Conservation (phyloP, 2,329 filamentous ascomycete species). For the Bipolaris sorokiniana region DNA sequence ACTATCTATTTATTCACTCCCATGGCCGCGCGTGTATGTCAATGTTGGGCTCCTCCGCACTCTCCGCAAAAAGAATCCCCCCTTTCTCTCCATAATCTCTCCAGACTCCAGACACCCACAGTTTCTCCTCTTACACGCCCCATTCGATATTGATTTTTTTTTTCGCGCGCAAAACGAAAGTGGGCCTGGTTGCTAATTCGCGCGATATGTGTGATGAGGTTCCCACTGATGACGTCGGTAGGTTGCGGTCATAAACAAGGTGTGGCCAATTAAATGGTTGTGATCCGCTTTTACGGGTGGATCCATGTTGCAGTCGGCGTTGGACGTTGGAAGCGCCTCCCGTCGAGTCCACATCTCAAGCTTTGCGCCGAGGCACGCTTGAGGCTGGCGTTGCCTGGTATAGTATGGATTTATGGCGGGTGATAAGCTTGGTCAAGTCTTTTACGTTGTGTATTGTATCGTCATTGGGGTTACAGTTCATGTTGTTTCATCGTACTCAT, state of each 20-base stretch:
- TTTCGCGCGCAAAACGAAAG: not conserved
- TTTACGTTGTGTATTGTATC: not conserved
- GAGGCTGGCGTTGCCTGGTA: not conserved
- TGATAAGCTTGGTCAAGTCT: not conserved
- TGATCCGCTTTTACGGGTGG: slow-evolving; percentile 31
- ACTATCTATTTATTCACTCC: not conserved
- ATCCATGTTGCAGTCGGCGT: slow-evolving; percentile 24
- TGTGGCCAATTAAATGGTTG: slow-evolving; percentile 22
- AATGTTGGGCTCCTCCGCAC: slow-evolving; percentile 5
- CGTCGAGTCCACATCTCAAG: slow-evolving; percentile 25
- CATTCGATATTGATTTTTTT: slow-evolving; percentile 13
- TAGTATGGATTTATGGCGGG: not conserved
- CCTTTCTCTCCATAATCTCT: slow-evolving; percentile 20
- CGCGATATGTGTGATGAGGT: slow-evolving; percentile 7
- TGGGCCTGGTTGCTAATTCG: slow-evolving; percentile 10
- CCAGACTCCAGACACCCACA: slow-evolving; percentile 24
- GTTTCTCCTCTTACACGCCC: slow-evolving; percentile 4
- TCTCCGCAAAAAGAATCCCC: slow-evolving; percentile 25
- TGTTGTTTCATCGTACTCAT: not conserved
- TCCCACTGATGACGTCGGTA: slow-evolving; percentile 24
- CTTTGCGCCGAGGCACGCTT: slow-evolving; percentile 15
- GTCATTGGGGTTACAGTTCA: not conserved
- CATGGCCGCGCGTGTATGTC: not conserved
- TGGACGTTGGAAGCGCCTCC: slow-evolving; percentile 8
- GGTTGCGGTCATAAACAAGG: slow-evolving; percentile 12